Evolutionary conservation across 2,329 filamentous ascomycete genomes (phyloP).

Genomic region (Tetracladium maxilliforme): DNA sequence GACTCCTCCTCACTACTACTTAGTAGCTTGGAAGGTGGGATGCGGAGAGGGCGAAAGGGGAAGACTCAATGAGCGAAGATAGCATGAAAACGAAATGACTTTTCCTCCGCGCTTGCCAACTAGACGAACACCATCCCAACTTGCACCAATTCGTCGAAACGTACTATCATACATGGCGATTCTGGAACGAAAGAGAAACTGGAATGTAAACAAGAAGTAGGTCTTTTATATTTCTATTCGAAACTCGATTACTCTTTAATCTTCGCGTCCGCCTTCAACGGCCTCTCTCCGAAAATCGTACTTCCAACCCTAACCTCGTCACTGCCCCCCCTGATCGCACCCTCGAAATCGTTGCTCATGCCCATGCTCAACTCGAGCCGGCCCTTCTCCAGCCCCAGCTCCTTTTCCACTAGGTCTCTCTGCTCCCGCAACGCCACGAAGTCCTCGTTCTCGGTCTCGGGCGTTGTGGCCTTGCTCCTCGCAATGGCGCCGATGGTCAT

Average conservation of each 20-base stretch:
- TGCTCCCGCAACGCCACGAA: conserved; percentile 57
- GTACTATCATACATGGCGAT: no score
- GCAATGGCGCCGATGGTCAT: conserved; percentile 99
- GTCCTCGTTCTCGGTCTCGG: conserved; percentile 82
- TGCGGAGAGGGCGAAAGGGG: no score
- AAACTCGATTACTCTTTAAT: no score
- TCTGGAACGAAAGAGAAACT: no score
- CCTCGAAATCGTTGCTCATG: conserved; percentile 95
- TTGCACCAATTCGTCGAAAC: no score
- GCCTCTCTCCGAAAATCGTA: conserved; percentile 80
- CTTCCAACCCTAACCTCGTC: conserved; percentile 84
- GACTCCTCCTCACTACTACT: no score
- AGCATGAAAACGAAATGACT: no score
- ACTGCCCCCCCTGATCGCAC: conserved; percentile 71
- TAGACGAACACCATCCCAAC: no score
- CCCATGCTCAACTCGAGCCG: conserved; percentile 86
- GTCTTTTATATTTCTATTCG: no score
- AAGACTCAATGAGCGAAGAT: no score
- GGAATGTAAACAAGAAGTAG: conserved; percentile 1
- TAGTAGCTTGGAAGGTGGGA: no score
- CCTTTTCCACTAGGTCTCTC: conserved; percentile 52
- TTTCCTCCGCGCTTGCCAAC: no score
- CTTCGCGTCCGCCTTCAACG: conserved; percentile 65
- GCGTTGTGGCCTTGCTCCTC: conserved; percentile 56
- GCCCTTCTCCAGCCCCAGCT: conserved; percentile 32